phyloP scores from a whole-genome alignment of 805 yeast species.

The Sungouiozyma intestinalis region DNA sequence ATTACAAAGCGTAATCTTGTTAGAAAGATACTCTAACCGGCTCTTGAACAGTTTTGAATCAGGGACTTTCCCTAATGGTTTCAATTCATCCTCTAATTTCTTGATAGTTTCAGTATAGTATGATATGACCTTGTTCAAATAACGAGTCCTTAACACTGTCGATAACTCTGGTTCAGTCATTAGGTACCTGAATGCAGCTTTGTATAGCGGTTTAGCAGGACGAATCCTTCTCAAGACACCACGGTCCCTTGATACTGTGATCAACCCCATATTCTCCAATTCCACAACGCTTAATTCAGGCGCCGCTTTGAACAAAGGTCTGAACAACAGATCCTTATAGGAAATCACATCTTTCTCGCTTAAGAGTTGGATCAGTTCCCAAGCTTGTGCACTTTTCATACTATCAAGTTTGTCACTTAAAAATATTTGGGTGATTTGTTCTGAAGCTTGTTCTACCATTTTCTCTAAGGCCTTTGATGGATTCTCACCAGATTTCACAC shows the following conservation, averaged over 20 bases:
- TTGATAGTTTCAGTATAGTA: slow-evolving; percentile 53
- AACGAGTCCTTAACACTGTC: slow-evolving; percentile 54
- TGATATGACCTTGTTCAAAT: slow-evolving; percentile 42
- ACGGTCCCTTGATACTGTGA: slow-evolving; percentile 60
- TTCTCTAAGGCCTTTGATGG: slow-evolving; percentile 68
- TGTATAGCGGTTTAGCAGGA: slow-evolving; percentile 78
- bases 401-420: slow-evolving; percentile 39
- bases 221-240: slow-evolving; percentile 58
- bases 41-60: slow-evolving; percentile 45
- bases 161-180: slow-evolving; percentile 45
- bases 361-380: slow-evolving; percentile 66
- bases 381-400: slow-evolving; percentile 73
- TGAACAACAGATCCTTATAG: slow-evolving; percentile 42
- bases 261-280: slow-evolving; percentile 70
- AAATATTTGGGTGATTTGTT: slow-evolving; percentile 78
- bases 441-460: slow-evolving; percentile 76
- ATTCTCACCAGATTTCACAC: slow-evolving; percentile 78
- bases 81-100: slow-evolving; percentile 62
- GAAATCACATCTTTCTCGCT: slow-evolving; percentile 38
- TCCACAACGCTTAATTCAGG: slow-evolving; percentile 50
- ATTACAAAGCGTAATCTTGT: slow-evolving; percentile 56
- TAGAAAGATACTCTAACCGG: slow-evolving; percentile 56
- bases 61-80: slow-evolving; percentile 41
- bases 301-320: slow-evolving; percentile 49
- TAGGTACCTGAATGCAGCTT: slow-evolving; percentile 66